These are phyloP conservation scores for Amylocarpus encephaloides DNA, from an alignment of 2,329 filamentous ascomycete genomes.

Conservation along the genomic window DNA sequence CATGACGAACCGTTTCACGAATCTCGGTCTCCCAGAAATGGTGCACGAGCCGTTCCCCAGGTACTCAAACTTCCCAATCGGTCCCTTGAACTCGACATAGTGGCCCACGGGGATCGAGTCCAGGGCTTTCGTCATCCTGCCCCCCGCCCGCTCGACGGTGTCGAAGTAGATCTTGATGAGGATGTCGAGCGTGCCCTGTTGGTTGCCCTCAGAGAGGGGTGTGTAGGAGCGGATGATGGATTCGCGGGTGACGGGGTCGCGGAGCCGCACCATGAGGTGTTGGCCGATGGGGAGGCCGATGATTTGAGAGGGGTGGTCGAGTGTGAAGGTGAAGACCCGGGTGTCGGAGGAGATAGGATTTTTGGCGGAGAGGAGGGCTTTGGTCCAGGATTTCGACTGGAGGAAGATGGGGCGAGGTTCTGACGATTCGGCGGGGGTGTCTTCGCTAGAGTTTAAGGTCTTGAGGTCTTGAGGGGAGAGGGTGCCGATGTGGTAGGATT, in stretches of 20 bases:
- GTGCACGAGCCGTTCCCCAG: slow-evolving; percentile 57
- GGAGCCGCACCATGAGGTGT: slow-evolving; percentile 77
- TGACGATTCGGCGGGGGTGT: slow-evolving; percentile 34
- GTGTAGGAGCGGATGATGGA: slow-evolving; percentile 83
- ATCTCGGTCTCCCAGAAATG: slow-evolving; percentile 50
- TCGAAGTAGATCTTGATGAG: slow-evolving; percentile 79
- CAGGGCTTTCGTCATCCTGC: slow-evolving; percentile 76
- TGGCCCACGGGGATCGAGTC: slow-evolving; percentile 67
- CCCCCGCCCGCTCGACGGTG: slow-evolving; percentile 51
- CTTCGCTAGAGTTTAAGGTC: slow-evolving; percentile 42
- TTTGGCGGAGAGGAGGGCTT: slow-evolving; percentile 62
- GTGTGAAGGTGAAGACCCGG: slow-evolving; percentile 71
- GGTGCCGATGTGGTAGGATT: slow-evolving; percentile 74
- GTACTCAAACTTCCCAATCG: slow-evolving; percentile 81
- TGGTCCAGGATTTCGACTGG: slow-evolving; percentile 65
- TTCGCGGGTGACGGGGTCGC: slow-evolving; percentile 63
- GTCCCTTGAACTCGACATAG: slow-evolving; percentile 78
- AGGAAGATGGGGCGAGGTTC: slow-evolving; percentile 59
- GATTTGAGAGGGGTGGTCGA: slow-evolving; percentile 63
- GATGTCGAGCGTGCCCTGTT: slow-evolving; percentile 62
- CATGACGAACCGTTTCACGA: slow-evolving; percentile 70
- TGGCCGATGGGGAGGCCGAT: slow-evolving; percentile 79
- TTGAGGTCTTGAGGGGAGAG: slow-evolving; percentile 56
- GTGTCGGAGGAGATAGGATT: slow-evolving; percentile 69
- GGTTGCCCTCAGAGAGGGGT: slow-evolving; percentile 61